These are phyloP conservation scores for Porcisia deanei DNA, from an alignment of 208 protist species.

Conservation along the genomic window DNA sequence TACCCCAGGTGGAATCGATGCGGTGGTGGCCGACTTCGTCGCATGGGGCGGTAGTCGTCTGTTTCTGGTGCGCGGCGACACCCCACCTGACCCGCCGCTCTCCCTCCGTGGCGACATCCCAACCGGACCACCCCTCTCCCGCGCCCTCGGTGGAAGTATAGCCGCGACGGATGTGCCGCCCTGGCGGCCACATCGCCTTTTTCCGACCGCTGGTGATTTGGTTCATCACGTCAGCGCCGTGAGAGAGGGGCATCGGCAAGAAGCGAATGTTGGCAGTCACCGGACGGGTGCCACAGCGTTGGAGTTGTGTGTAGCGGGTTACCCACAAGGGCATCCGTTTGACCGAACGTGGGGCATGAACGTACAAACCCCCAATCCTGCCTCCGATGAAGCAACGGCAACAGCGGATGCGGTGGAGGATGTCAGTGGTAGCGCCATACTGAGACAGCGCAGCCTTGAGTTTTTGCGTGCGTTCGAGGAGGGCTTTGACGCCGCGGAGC, in stretches of 20 bases:
- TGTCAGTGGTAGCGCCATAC: background rate
- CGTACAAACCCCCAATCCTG: background rate
- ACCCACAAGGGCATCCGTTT: constrained; percentile 47
- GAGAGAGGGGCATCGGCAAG: background rate
- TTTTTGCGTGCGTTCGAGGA: constrained; percentile 8
- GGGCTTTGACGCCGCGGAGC: background rate
- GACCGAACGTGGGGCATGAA: constrained; percentile 25
- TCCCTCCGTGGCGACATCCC: background rate
- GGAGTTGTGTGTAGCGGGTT: constrained; percentile 33
- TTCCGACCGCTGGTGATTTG: constrained; percentile 25
- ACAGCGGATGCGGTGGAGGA: background rate
- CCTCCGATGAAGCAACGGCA: background rate
- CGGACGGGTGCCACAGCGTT: background rate
- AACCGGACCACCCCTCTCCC: background rate
- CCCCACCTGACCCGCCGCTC: constrained; percentile 7
- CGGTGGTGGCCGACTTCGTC: constrained; percentile 10
- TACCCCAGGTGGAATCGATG: constrained; percentile 4
- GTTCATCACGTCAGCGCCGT: constrained; percentile 8
- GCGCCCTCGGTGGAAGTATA: background rate
- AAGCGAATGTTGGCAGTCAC: background rate
- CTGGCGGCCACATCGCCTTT: background rate
- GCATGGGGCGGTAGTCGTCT: constrained; percentile 18
- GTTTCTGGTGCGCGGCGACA: constrained; percentile 40
- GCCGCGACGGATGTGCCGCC: too few species aligned
- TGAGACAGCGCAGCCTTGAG: constrained; percentile 2